phyloP scores from a whole-genome alignment of 495 filamentous ascomycete species.

The Penicillium argentinense region DNA sequence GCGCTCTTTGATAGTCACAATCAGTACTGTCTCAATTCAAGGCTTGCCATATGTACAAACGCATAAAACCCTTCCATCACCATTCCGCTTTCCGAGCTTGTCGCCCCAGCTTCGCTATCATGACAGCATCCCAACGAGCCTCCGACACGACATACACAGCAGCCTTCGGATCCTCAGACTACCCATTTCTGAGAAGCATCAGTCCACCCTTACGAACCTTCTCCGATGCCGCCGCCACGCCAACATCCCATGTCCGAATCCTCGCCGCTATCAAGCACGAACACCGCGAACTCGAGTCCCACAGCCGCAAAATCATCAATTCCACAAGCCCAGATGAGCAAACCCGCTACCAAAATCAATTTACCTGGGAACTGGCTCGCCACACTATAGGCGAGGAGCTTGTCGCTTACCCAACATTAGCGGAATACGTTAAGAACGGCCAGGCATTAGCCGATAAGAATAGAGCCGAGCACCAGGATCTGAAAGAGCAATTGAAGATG shows the following conservation, averaged over 20 bases:
- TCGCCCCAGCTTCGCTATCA: too few relatives aligned
- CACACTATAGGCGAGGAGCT: constrained; percentile 64
- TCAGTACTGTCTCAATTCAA: too few relatives aligned
- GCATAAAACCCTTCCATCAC: too few relatives aligned
- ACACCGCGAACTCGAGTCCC: constrained; percentile 58
- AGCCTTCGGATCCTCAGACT: too few relatives aligned
- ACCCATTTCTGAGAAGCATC: too few relatives aligned
- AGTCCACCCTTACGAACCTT: constrained; percentile 10
- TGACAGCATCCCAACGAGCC: too few relatives aligned
- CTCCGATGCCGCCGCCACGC: constrained; percentile 3
- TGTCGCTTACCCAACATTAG: constrained; percentile 64
- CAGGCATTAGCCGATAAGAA: constrained; percentile 52
- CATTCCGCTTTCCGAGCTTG: too few relatives aligned
- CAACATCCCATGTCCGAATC: constrained; percentile 25
- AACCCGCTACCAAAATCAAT: constrained; percentile 58
- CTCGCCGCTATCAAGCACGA: constrained; percentile 57
- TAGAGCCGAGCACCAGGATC: constrained; percentile 55
- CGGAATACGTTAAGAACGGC: constrained; percentile 54
- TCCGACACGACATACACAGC: too few relatives aligned
- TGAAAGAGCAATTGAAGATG: constrained; percentile 57
- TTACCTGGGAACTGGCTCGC: constrained; percentile 67
- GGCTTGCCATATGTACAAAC: too few relatives aligned
- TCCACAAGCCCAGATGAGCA: constrained; percentile 49
- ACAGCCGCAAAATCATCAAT: constrained; percentile 54
- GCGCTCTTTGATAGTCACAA: too few relatives aligned